Conservation (phyloP, 2,329 filamentous ascomycete genomes). For the Penicillium sclerotiorum region DNA sequence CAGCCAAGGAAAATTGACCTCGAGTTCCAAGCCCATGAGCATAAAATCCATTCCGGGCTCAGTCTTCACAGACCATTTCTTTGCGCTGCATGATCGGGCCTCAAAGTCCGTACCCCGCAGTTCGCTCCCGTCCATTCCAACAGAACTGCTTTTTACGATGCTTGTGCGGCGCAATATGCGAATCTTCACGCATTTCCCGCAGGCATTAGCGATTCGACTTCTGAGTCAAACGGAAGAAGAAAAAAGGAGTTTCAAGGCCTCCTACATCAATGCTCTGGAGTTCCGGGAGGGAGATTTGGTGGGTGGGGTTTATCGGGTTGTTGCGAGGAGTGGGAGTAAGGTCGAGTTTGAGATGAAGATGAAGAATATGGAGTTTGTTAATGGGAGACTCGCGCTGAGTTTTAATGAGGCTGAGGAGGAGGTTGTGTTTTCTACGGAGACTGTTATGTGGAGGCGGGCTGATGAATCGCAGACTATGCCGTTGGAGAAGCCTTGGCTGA, state of each 20-base stretch:
- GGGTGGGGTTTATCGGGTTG: constrained; percentile 36
- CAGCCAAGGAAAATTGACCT: constrained; percentile 19
- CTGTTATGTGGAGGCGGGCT: constrained; percentile 33
- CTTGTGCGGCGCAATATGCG: constrained; percentile 39
- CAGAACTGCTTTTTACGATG: constrained; percentile 27
- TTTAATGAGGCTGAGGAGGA: constrained; percentile 18
- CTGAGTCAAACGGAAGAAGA: constrained; percentile 17
- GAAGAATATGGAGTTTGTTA: constrained; percentile 15
- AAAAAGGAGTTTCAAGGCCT: constrained; percentile 26
- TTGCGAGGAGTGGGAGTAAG: constrained; percentile 22
- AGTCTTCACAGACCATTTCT: constrained; percentile 22
- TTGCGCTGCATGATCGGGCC: constrained; percentile 26
- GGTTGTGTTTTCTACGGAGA: constrained; percentile 32
- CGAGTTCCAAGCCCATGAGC: constrained; percentile 12
- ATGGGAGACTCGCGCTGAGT: constrained; percentile 31
- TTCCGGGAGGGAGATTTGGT: constrained; percentile 36
- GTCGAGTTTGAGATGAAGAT: constrained; percentile 37
- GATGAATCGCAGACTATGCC: constrained; percentile 27
- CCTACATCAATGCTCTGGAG: constrained; percentile 29
- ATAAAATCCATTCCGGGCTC: constrained; percentile 28
- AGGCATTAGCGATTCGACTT: constrained; percentile 32
- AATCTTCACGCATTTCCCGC: constrained; percentile 36
- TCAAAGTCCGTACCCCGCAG: constrained; percentile 24
- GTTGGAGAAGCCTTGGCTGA: constrained; percentile 31
- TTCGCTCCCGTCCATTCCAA: constrained; percentile 18